A percentile compares a stretch with the other conserved stretches of the same genome.
phyloP scores from a whole-genome alignment of 495 filamentous ascomycete species.

The Penicillium angulare region DNA sequence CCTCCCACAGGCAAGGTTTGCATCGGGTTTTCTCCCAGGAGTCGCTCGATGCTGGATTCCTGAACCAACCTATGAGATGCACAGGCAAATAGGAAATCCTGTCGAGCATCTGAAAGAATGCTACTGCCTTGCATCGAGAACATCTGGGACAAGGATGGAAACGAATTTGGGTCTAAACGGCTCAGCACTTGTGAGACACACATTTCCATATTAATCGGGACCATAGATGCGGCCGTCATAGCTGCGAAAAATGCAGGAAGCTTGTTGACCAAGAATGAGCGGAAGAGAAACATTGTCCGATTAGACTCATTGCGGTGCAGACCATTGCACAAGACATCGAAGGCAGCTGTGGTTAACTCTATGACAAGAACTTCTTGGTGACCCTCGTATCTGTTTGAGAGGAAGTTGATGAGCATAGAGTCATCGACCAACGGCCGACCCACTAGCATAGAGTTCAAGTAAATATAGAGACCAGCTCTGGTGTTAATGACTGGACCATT shows the following conservation, averaged over 20 bases:
- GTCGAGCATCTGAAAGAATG: slow-evolving; percentile 76
- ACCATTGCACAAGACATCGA: slow-evolving; percentile 85
- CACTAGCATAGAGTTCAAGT: slow-evolving; percentile 80
- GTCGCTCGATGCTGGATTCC: slow-evolving; percentile 70
- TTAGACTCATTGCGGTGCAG: slow-evolving; percentile 74
- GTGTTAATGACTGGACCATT: slow-evolving; percentile 70
- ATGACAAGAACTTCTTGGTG: slow-evolving; percentile 72
- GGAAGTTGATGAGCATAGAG: slow-evolving; percentile 67
- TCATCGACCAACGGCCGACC: slow-evolving; percentile 85
- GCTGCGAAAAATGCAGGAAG: slow-evolving; percentile 74
- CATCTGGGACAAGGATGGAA: slow-evolving; percentile 76
- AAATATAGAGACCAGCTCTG: slow-evolving; percentile 90
- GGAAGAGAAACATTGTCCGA: slow-evolving; percentile 72
- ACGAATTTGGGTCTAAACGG: slow-evolving; percentile 74
- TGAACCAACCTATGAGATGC: slow-evolving; percentile 80
- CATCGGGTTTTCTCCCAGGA: slow-evolving; percentile 85
- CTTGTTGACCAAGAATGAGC: slow-evolving; percentile 93
- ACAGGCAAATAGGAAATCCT: slow-evolving; percentile 92
- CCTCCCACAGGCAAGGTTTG: slow-evolving; percentile 73
- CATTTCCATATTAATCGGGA: slow-evolving; percentile 65
- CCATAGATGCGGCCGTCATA: slow-evolving; percentile 59
- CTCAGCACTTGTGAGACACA: slow-evolving; percentile 78
- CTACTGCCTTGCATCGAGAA: slow-evolving; percentile 75
- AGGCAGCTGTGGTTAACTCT: slow-evolving; percentile 82
- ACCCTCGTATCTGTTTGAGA: slow-evolving; percentile 81